These are phyloP conservation scores for Rhizopus microsporus DNA, from an alignment of 371 early-diverging fungal species.

Conservation along the genomic window DNA sequence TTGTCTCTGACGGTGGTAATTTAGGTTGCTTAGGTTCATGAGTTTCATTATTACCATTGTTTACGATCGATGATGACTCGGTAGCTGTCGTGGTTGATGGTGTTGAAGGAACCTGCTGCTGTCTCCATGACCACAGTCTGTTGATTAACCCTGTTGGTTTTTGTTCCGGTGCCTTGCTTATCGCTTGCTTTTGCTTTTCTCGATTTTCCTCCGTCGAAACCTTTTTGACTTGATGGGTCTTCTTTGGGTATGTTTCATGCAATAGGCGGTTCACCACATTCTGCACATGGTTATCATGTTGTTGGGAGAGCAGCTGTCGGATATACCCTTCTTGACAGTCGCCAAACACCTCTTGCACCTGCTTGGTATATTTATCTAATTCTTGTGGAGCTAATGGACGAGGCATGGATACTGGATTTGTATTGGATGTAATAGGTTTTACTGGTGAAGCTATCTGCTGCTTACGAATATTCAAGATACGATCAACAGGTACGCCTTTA, in stretches of 20 bases:
- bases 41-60: background rate
- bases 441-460: constrained; percentile 20
- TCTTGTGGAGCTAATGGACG: constrained; percentile 23
- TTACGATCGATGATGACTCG: background rate
- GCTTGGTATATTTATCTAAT: constrained; percentile 44
- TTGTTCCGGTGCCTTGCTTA: constrained; percentile 3
- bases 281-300: constrained; percentile 58
- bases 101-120: background rate
- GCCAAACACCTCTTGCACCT: constrained; percentile 66
- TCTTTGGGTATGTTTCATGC: constrained; percentile 61
- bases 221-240: constrained; percentile 6
- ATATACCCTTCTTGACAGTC: constrained; percentile 70
- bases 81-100: constrained; percentile 1
- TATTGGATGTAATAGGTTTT: constrained; percentile 5
- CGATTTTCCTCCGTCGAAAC: constrained; percentile 10
- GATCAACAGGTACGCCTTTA: constrained; percentile 89
- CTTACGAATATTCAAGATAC: constrained; percentile 71
- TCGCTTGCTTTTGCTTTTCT: constrained; percentile 7
- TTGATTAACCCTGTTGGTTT: constrained; percentile 21
- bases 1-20: constrained; percentile 36
- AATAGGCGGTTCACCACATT: constrained; percentile 65
- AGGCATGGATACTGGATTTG: constrained; percentile 10
- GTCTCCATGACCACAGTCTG: constrained; percentile 22
- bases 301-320: constrained; percentile 50
- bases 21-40: constrained; percentile 27